Base-by-base conservation (phyloP, 2,329 filamentous ascomycete species). In the Stylonectria norvegica region DNA sequence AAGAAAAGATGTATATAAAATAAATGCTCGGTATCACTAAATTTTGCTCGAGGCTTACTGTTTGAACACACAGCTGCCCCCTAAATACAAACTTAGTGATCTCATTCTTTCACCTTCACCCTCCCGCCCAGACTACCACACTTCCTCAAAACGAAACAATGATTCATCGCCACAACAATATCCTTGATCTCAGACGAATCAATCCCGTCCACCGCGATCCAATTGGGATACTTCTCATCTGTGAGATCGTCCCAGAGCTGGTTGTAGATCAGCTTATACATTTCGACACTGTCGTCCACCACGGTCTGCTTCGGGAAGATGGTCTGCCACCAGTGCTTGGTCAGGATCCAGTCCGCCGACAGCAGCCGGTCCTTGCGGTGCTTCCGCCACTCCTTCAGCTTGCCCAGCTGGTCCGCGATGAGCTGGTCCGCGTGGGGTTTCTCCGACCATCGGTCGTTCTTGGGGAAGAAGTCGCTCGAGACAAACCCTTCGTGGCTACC, bases 131-230 rank as follows among this genome's bases (percentile, higher is more conserved):
- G 18, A 4, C 8, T 5, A 18, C 58, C 57, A 22, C 58, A 62
- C 36, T 38, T 40, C 34, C 50, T 44, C 5, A 52, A 55, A 3
- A 48, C 59, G 2, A 64, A 36, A 35, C 63, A 65, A n/a, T 32
- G 30, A 32, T 32, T 32, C 15, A 32, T 32, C 6, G 30, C 30
- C 30, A 32, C 30, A 16, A 32, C 16, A 14, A 32, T 8, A n/a
- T n/a, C 17, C 6, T 17, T 18, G 8, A 49, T 43, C 46, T 52
- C 51, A 15, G 43, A 45, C 1, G 47, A 50, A 5, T 57, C 50
- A 12, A 64, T 48, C 11, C 42, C 43, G 25, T 64, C 60, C 32
- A 62, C 44, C 15, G 54, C 48, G 20, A 65, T 39, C 61, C 61
- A 64, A 41, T 61, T 65, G 7, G 63, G 61, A 32, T 63, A 65